Evolutionary conservation across 495 filamentous ascomycete species (phyloP), one percentile per base, ranked within the genome.

Genomic region (Parmelia sp.): DNA sequence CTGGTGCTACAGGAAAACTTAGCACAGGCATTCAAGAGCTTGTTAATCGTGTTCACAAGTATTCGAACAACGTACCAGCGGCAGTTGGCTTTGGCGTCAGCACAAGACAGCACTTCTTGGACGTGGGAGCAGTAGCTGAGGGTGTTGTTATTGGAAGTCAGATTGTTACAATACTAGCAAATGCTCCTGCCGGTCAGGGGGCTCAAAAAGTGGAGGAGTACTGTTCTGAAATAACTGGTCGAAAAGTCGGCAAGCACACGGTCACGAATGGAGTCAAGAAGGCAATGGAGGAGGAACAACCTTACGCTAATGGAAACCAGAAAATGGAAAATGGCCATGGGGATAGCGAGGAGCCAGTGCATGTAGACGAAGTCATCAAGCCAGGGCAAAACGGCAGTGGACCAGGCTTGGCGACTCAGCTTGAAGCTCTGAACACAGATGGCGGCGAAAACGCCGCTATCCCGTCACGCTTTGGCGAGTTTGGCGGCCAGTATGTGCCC

Each of bases 111-210:
- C 94, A 98, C 75, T 98, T 96, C 74, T 73, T 93, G 37, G 87
- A 87, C 49, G 89, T 97, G 17, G 86, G 89, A 53, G 80, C 86
- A 53, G 83, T 93, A 39, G 87, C 94, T 35, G 94, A 98, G 69
- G 94, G 93, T 76, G 92, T 96, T 9, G 95, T 97, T n/a, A 96
- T 98, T 71, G 94, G 94, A 45, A 94, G 90, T 66, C 91, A 96
- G 78, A 92, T 96, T 66, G 84, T 97, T 74, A 94, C 83, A 19
- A 86, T 86, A 3, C 75, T 98, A 45, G 83, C 85, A 55, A 78
- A 90, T 51, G 89, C 91, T 8, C 80, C 83, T 61, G 73, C 83
- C 58, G 91, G 88, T 21, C 76, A 90, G 72, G 82, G 86, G 61
- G 83, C 86, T 49, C 84, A 91, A 77, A 82, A 81, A 6, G 92